Percentiles rank a stretch among this genome's conserved stretches.
Evolutionary conservation across 768 basidiomycete genomes (phyloP).

Genomic region (Xerocomus potaroensis): DNA sequence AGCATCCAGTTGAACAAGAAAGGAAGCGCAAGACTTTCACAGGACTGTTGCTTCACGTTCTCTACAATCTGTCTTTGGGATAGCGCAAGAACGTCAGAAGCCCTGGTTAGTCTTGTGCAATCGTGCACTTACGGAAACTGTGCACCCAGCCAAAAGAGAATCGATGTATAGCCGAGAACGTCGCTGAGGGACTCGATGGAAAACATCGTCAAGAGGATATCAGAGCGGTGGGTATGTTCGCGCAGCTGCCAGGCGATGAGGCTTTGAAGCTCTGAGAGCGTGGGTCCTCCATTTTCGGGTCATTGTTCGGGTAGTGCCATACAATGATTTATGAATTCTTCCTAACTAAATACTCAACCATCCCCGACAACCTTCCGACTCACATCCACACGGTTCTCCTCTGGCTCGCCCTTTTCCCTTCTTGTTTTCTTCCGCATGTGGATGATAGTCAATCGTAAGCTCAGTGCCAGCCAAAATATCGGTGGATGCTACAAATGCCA

Average conservation of each 20-base stretch:
- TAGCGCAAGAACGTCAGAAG: conserved; percentile 3
- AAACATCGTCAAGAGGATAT: conserved; percentile 12
- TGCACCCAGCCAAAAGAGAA: conserved; percentile 78
- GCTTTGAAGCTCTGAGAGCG: too few relatives aligned
- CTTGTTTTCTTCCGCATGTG: conserved; percentile 31
- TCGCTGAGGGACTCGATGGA: conserved; percentile 45
- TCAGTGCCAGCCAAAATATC: conserved; percentile 51
- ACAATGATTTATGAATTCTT: too few relatives aligned
- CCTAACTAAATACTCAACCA: conserved; percentile 28
- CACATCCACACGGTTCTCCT: conserved; percentile 36
- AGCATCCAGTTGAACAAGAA: conserved; percentile 93
- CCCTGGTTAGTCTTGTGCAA: too few relatives aligned
- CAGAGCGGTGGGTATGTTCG: conserved; percentile 15
- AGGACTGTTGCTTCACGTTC: conserved; percentile 70
- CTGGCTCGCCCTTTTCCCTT: conserved; percentile 26
- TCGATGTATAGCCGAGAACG: conserved; percentile 64
- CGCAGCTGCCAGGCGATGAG: too few relatives aligned
- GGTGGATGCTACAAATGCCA: conserved; percentile 51
- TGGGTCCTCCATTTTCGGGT: not conserved
- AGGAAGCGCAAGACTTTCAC: conserved; percentile 87
- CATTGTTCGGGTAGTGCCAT: not conserved
- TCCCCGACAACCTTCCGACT: conserved; percentile 33
- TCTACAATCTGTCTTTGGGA: conserved; percentile 71
- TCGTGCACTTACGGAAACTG: conserved; percentile 74
- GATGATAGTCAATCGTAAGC: conserved; percentile 64